These are phyloP conservation scores for Comarum palustre DNA, from an alignment of 306 rosid species.

Conservation along the genomic window DNA sequence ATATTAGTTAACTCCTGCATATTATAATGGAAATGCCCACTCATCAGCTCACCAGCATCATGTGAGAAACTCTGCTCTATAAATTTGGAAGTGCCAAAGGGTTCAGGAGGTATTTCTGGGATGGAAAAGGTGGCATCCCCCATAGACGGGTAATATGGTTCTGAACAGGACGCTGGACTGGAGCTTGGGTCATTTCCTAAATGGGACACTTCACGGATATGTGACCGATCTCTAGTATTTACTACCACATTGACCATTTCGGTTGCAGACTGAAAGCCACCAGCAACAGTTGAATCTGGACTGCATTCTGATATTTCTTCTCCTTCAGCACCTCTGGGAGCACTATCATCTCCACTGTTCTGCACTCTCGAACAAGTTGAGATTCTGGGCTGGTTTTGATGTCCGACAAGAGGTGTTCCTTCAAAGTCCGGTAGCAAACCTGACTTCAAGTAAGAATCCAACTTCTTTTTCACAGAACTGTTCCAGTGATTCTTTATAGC, in stretches of 20 bases:
- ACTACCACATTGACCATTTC: constrained; percentile 49
- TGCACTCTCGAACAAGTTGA: constrained; percentile 68
- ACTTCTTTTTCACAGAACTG: constrained; percentile 95
- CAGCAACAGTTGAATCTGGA: constrained; percentile 68
- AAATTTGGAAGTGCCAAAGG: constrained; percentile 45
- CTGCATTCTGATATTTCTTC: constrained; percentile 86
- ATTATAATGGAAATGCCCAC: constrained; percentile 44
- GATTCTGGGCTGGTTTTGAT: constrained; percentile 45
- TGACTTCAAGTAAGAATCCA: constrained; percentile 92
- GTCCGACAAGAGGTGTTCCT: constrained; percentile 52
- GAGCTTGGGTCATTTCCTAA: constrained; percentile 47
- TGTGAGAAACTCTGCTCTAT: constrained; percentile 55
- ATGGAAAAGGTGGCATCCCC: constrained; percentile 55
- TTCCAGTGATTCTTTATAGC: constrained; percentile 99
- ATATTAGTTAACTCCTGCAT: constrained; percentile 46
- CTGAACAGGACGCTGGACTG: constrained; percentile 64
- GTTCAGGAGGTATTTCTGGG: constrained; percentile 54
- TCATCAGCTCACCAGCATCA: constrained; percentile 42
- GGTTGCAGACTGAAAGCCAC: constrained; percentile 34
- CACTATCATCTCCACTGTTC: constrained; percentile 62
- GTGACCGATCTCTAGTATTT: constrained; percentile 48
- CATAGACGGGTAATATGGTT: constrained; percentile 59
- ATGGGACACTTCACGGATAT: constrained; percentile 43
- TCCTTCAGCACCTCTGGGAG: constrained; percentile 54
- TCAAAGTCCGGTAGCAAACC: constrained; percentile 75